Evolutionary conservation across 2,329 filamentous ascomycete genomes (phyloP).

Genomic region (Phaeosphaeriaceae sp.): DNA sequence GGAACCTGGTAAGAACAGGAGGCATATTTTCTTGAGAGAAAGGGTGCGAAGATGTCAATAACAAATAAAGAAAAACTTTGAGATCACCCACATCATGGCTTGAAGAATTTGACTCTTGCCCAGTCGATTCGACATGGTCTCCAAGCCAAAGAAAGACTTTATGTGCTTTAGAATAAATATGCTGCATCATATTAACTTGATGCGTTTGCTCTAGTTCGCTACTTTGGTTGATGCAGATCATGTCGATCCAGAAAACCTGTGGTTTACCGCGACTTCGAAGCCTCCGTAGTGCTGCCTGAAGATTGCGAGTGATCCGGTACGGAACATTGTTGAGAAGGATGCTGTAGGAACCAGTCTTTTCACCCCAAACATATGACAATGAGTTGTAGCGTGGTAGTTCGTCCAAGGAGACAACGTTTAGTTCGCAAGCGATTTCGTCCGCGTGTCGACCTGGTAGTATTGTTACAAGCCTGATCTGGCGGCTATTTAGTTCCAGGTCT

Average conservation of each 20-base stretch:
- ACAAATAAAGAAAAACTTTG: no score
- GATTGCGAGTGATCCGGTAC: background rate
- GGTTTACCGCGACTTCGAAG: conserved; percentile 1
- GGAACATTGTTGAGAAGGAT: no score
- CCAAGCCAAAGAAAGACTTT: conserved; percentile 4
- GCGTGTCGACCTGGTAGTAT: background rate
- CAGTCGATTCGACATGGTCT: background rate
- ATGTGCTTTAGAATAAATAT: background rate
- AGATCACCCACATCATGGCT: no score
- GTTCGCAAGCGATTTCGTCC: background rate
- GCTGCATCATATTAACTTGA: conserved; percentile 4
- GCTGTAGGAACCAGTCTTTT: no score
- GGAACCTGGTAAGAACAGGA: no score
- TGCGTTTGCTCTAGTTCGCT: background rate
- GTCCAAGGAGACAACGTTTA: background rate
- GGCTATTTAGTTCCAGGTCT: background rate
- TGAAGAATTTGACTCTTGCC: no score
- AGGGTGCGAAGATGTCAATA: no score
- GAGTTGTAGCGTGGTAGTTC: background rate
- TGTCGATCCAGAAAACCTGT: conserved; percentile 2
- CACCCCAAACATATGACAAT: no score
- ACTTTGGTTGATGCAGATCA: conserved; percentile 4
- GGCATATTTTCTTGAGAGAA: no score
- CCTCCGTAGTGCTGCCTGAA: background rate
- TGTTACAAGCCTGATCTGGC: background rate